phyloP scores from a whole-genome alignment of 2,329 filamentous ascomycete genomes.

The Hypoxylon sp. region DNA sequence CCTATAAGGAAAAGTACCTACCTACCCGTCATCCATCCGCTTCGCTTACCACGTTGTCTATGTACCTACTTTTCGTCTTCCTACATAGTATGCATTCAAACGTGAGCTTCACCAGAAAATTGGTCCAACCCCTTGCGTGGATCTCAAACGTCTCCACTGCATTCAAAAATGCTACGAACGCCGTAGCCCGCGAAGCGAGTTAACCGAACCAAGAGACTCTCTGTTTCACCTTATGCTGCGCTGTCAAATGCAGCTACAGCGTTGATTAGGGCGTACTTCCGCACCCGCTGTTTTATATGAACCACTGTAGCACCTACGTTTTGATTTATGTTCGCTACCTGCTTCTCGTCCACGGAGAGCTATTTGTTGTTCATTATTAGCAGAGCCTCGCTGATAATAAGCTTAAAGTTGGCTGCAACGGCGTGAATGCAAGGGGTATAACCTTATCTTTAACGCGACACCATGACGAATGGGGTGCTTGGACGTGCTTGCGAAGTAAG shows the following conservation, averaged over 20 bases:
- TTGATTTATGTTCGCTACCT: constrained; percentile 34
- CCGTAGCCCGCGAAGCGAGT: not conserved
- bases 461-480: not conserved
- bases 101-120: constrained; percentile 6
- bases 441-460: constrained; percentile 19
- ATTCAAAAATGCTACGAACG: constrained; percentile 6
- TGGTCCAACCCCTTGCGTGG: constrained; percentile 16
- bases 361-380: constrained; percentile 11
- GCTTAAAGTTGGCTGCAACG: constrained; percentile 29
- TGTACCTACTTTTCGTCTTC: not conserved
- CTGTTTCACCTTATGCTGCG: constrained; percentile 25
- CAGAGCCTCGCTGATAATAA: constrained; percentile 31
- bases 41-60: not conserved
- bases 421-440: constrained; percentile 1
- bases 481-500: not conserved
- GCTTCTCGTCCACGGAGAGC: constrained; percentile 7
- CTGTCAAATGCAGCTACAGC: not conserved
- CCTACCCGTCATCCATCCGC: too few relatives aligned
- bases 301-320: constrained; percentile 25
- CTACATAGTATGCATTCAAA: constrained; percentile 15
- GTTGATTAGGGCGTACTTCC: not conserved
- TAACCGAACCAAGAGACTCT: constrained; percentile 19
- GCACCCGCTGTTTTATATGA: constrained; percentile 2
- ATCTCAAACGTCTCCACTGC: constrained; percentile 31
- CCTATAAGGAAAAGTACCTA: too few relatives aligned